phyloP scores from a whole-genome alignment of 306 rosid genomes.

The Adenanthera pavonina region DNA sequence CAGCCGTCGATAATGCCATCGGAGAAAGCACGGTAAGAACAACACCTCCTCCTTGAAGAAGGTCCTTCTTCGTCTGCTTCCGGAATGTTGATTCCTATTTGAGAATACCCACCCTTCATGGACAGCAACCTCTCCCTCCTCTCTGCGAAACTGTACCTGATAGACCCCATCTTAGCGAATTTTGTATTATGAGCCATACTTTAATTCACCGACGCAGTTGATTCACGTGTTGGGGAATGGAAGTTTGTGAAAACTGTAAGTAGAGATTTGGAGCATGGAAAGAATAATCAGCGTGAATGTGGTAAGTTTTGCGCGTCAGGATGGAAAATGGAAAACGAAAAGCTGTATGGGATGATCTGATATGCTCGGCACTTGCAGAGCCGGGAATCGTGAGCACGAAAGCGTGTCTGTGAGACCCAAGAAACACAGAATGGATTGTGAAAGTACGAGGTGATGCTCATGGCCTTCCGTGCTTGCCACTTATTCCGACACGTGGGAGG shows the following conservation, averaged over 20 bases:
- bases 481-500: neutral
- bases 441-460: neutral
- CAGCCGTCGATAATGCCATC: slow-evolving; percentile 37
- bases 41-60: slow-evolving; percentile 22
- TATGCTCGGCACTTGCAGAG: neutral
- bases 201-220: neutral
- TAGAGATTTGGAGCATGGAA: neutral
- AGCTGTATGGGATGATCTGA: neutral
- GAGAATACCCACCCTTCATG: slow-evolving; percentile 48
- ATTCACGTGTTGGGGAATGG: neutral
- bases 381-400: neutral
- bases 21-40: slow-evolving; percentile 45
- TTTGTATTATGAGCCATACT: slow-evolving; percentile 47
- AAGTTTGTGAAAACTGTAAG: neutral
- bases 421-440: neutral
- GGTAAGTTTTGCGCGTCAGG: neutral
- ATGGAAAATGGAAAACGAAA: neutral
- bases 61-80: slow-evolving; percentile 37
- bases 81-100: slow-evolving; percentile 44
- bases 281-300: neutral
- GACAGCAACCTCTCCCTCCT: slow-evolving; percentile 69
- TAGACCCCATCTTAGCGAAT: slow-evolving; percentile 60
- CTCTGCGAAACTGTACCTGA: slow-evolving; percentile 64
- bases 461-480: neutral
- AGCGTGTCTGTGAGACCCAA: neutral